These are phyloP conservation scores for Umbilicus rupestris DNA, from an alignment of 164 flowering plant genomes.

Conservation along the genomic window DNA sequence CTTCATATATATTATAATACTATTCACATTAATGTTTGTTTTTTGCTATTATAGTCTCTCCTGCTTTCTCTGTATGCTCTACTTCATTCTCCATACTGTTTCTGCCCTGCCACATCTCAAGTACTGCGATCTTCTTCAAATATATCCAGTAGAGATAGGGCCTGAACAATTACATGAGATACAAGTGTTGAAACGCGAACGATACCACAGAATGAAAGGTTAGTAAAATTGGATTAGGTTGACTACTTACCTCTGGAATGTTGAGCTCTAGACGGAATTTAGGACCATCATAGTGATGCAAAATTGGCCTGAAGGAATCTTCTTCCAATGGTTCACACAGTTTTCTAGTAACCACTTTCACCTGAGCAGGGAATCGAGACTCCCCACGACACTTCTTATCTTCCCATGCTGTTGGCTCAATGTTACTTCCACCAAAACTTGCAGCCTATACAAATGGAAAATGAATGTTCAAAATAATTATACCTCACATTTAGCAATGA, in stretches of 20 bases:
- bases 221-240: too few species aligned
- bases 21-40: too few species aligned
- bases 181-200: too few species aligned
- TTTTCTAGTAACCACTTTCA: slow-evolving; percentile 63
- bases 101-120: not conserved
- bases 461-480: not conserved
- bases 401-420: slow-evolving; percentile 91
- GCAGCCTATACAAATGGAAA: slow-evolving; percentile 53
- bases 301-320: slow-evolving; percentile 93
- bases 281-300: slow-evolving; percentile 97
- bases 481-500: not conserved
- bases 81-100: not conserved
- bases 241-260: slow-evolving; percentile 76
- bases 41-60: too few species aligned
- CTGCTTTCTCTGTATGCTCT: not conserved
- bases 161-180: slow-evolving; percentile 5
- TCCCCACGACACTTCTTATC: slow-evolving; percentile 86
- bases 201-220: too few species aligned
- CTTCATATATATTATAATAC: too few species aligned
- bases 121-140: not conserved
- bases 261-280: slow-evolving; percentile 89
- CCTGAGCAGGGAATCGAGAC: slow-evolving; percentile 98
- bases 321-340: slow-evolving; percentile 78
- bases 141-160: slow-evolving; percentile 12
- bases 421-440: slow-evolving; percentile 90